A percentile compares a stretch with the other conserved stretches of the same genome.
Evolutionary conservation across 768 basidiomycete species (phyloP).

Genomic region (Trametes maxima): DNA sequence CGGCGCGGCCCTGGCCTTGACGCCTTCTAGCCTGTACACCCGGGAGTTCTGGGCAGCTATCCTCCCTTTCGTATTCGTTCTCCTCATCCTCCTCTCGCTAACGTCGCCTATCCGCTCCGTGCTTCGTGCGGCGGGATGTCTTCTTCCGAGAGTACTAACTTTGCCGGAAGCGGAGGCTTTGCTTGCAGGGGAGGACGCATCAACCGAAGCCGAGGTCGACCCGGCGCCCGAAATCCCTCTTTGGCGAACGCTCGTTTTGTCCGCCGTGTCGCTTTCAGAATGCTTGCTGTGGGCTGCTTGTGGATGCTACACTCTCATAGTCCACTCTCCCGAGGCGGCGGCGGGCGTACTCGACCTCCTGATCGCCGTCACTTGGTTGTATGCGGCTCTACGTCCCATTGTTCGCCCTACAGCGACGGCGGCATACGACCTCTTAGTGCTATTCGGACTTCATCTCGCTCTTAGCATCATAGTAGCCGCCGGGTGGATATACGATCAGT

Average conservation of each 20-base stretch:
- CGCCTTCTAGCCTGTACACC: constrained; percentile 29
- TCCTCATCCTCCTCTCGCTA: constrained; percentile 20
- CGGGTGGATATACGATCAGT: constrained; percentile 54
- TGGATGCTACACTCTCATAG: constrained; percentile 55
- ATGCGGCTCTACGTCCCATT: constrained; percentile 59
- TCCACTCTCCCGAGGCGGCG: constrained; percentile 36
- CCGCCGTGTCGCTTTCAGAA: constrained; percentile 56
- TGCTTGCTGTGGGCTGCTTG: constrained; percentile 59
- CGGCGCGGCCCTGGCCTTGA: constrained; percentile 15
- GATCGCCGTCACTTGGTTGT: constrained; percentile 64
- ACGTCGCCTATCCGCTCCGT: constrained; percentile 21
- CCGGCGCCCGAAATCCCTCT: constrained; percentile 40
- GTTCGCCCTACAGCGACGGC: constrained; percentile 55
- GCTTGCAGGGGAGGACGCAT: constrained; percentile 11
- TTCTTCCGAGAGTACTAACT: constrained; percentile 30
- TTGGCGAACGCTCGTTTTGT: constrained; percentile 62
- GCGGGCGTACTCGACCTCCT: constrained; percentile 46
- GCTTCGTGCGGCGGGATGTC: constrained; percentile 13
- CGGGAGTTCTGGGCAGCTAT: constrained; percentile 34
- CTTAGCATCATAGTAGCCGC: constrained; percentile 52
- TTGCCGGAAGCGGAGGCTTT: constrained; percentile 34
- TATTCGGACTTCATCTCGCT: constrained; percentile 55
- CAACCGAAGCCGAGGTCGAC: neutral
- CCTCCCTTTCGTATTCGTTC: constrained; percentile 30
- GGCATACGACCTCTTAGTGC: constrained; percentile 61